These are phyloP conservation scores for Abelmoschus esculentus DNA, from an alignment of 345 rosid species.

Conservation along the genomic window DNA sequence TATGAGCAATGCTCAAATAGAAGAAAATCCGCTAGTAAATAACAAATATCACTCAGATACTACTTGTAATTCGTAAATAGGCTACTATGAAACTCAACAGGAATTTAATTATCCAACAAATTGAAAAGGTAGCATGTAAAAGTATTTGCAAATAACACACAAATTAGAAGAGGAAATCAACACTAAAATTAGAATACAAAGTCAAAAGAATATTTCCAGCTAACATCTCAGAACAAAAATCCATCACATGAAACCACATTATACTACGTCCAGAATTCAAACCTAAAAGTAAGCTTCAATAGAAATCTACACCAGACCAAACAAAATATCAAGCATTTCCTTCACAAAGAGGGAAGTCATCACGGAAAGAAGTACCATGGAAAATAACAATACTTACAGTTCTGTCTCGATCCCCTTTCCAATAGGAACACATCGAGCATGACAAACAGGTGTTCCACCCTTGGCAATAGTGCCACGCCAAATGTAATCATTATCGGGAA, in stretches of 20 bases:
- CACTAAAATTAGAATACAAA: neutral
- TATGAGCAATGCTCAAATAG: neutral
- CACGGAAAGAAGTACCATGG: neutral
- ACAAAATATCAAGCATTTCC: neutral
- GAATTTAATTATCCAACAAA: neutral
- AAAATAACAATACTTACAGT: constrained; percentile 38
- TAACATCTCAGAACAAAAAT: too few relatives aligned
- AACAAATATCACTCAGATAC: neutral
- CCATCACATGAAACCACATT: neutral
- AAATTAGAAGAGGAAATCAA: neutral
- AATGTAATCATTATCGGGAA: constrained; percentile 44
- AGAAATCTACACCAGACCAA: neutral
- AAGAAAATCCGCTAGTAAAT: neutral
- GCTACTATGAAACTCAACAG: neutral
- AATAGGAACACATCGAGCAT: constrained; percentile 60
- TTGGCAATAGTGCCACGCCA: constrained; percentile 75
- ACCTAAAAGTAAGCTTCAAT: neutral
- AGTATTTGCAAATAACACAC: neutral
- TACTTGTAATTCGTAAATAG: neutral
- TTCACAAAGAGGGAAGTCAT: neutral
- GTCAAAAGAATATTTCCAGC: too few relatives aligned
- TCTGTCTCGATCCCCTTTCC: constrained; percentile 48
- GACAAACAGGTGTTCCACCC: constrained; percentile 78
- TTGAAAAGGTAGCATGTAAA: neutral
- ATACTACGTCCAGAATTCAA: neutral